Conservation (phyloP, 495 filamentous ascomycete genomes). For the Xeromyces bisporus region DNA sequence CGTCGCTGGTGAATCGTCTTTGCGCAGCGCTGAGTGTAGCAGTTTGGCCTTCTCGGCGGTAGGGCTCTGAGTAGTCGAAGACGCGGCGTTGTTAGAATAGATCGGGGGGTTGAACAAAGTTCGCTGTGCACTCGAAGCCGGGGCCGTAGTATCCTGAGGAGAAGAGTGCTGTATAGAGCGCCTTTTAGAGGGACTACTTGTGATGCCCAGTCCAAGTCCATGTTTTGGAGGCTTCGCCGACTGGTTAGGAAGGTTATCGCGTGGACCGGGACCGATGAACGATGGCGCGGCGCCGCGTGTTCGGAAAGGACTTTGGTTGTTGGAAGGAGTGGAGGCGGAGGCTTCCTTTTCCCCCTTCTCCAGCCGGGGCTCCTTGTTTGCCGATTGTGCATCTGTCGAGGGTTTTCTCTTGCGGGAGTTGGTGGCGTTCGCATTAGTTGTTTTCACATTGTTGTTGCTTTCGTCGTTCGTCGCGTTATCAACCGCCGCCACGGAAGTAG, state of each 20-base stretch:
- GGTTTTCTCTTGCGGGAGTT: conserved; percentile 14
- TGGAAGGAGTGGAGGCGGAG: too few species aligned
- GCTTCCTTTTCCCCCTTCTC: conserved; percentile 1
- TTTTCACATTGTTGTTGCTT: not conserved
- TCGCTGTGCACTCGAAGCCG: not conserved
- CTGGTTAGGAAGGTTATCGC: conserved; percentile 9
- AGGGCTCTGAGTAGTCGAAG: not conserved
- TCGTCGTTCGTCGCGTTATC: not conserved
- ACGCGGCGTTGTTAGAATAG: not conserved
- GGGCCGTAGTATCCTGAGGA: conserved; percentile 5
- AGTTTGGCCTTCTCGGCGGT: conserved; percentile 4
- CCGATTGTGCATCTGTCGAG: conserved; percentile 5
- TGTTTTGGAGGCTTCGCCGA: conserved; percentile 3
- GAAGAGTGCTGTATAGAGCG: conserved; percentile 1
- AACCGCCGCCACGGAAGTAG: not conserved
- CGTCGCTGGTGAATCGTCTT: not conserved
- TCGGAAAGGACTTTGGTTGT: too few species aligned
- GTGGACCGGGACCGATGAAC: conserved; percentile 9
- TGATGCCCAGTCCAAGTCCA: conserved; percentile 18
- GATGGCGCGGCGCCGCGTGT: too few species aligned
- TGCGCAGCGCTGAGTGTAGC: conserved; percentile 11
- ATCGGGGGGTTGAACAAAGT: not conserved
- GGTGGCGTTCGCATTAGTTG: not conserved
- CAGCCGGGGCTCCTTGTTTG: conserved; percentile 16
- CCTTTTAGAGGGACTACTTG: conserved; percentile 12